Evolutionary conservation across 352 stramenopile genomes (phyloP).

Genomic region (Pythium monospermum): DNA sequence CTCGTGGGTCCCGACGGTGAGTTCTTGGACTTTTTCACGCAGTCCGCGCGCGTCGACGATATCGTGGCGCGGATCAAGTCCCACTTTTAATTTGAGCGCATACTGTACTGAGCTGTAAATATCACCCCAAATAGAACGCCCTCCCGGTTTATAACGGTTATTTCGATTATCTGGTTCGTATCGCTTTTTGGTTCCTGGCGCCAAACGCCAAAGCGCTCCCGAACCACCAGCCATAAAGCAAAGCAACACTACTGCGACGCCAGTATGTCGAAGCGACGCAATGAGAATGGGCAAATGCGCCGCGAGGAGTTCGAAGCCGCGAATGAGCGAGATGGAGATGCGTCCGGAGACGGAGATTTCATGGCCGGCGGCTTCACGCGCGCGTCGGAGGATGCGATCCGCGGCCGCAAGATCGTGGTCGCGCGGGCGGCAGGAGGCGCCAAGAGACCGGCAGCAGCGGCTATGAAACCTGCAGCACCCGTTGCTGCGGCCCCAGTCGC

Average conservation of each 20-base stretch:
- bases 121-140: too few relatives aligned
- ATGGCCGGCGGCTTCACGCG: constrained; percentile 63
- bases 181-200: too few relatives aligned
- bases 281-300: constrained; percentile 81
- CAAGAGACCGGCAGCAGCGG: constrained; percentile 15
- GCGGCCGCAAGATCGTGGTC: constrained; percentile 78
- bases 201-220: too few relatives aligned
- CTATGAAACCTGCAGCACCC: constrained; percentile 11
- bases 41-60: constrained; percentile 93
- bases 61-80: constrained; percentile 92
- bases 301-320: constrained; percentile 78
- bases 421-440: constrained; percentile 30
- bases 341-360: constrained; percentile 15
- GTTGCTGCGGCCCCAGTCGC: neutral
- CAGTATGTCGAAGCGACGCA: constrained; percentile 78
- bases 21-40: constrained; percentile 99
- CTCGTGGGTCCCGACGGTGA: constrained; percentile 95
- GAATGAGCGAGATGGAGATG: constrained; percentile 25
- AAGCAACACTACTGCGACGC: too few relatives aligned
- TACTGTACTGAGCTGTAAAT: too few relatives aligned
- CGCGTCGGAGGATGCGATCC: constrained; percentile 60
- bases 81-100: constrained; percentile 48
- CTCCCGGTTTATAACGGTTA: too few relatives aligned
- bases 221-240: too few relatives aligned
- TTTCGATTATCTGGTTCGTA: too few relatives aligned